Base-by-base conservation (phyloP, 805 yeast species). In the Monosporozyma solicola region DNA sequence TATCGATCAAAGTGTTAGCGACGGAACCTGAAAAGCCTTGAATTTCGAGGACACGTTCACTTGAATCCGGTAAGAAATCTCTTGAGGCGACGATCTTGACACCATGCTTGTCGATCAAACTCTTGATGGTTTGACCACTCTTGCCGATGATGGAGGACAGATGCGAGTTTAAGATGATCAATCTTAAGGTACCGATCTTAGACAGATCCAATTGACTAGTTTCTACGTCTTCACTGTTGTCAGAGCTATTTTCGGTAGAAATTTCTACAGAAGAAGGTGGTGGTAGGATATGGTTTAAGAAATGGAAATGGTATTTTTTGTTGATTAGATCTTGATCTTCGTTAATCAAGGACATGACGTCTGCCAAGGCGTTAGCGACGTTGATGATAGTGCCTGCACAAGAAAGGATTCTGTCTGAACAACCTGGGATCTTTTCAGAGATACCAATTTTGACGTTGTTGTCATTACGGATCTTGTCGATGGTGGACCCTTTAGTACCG, bases 111-210 rank as follows among this genome's bases (percentile, higher is more conserved):
- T 82, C 84, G 51, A 65, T 63, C 55, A 89, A 79, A 43, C 84
- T 77, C 72, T 87, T 89, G 64, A 90, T 90, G 65, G 90, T 78
- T 11, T 75, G 72, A 51, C 97, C 97, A 55, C 80, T 86, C 54
- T 85, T 81, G 51, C 97, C 97, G 64, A 90, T 89, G 47, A 90
- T 78, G 8, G 95, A 83, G 41, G 96, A 96, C 81, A 89, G 83
- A 66, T 88, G 96, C 50, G 83, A 77, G 68, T 89, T 88, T 43
- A 96, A 89, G 54, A 89, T 76, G 57, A 90, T 73, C 47, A 90
- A 73, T 63, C 96, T 78, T 61, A 89, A 68, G 37, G 64, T 62
- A 16, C 69, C 66, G 47, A 67, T 63, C 20, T 62, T 55, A 41
- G 55, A 56, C 47, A 64, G 50, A 25, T 61, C 58, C 41, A 59